These are phyloP conservation scores for Venturia pyrina DNA, from an alignment of 2,329 filamentous ascomycete species.

Conservation along the genomic window DNA sequence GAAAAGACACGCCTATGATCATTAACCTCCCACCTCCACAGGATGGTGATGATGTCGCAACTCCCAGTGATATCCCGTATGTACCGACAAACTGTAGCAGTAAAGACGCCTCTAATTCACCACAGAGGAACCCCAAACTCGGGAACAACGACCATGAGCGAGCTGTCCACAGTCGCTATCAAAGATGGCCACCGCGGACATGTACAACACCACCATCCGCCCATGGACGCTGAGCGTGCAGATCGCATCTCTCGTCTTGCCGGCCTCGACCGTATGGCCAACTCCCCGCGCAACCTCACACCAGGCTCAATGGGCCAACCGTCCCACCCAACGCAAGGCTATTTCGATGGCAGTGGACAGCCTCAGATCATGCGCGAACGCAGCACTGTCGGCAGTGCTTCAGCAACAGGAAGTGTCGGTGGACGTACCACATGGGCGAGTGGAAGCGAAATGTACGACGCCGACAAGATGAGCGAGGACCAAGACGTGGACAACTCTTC, in stretches of 20 bases:
- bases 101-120: background rate
- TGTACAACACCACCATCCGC: conserved; percentile 56
- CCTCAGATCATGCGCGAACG: conserved; percentile 57
- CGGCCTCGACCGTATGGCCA: conserved; percentile 75
- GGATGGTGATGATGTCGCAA: background rate
- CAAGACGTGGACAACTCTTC: conserved; percentile 46
- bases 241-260: conserved; percentile 92
- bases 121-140: conserved; percentile 83
- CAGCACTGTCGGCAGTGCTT: conserved; percentile 85
- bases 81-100: background rate
- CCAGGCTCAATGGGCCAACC: conserved; percentile 26
- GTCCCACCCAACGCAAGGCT: conserved; percentile 33
- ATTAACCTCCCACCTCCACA: conserved; percentile 9
- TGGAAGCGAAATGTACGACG: conserved; percentile 47
- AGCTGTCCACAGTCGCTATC: conserved; percentile 87
- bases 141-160: conserved; percentile 81
- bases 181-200: conserved; percentile 91
- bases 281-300: conserved; percentile 23
- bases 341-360: conserved; percentile 71
- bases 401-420: conserved; percentile 70
- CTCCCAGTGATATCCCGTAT: conserved; percentile 6
- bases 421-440: conserved; percentile 58
- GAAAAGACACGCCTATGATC: conserved; percentile 3
- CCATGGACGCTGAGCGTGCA: conserved; percentile 81
- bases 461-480: conserved; percentile 63